Evolutionary conservation across 768 basidiomycete genomes (phyloP).

Genomic region (Serendipita sp.): DNA sequence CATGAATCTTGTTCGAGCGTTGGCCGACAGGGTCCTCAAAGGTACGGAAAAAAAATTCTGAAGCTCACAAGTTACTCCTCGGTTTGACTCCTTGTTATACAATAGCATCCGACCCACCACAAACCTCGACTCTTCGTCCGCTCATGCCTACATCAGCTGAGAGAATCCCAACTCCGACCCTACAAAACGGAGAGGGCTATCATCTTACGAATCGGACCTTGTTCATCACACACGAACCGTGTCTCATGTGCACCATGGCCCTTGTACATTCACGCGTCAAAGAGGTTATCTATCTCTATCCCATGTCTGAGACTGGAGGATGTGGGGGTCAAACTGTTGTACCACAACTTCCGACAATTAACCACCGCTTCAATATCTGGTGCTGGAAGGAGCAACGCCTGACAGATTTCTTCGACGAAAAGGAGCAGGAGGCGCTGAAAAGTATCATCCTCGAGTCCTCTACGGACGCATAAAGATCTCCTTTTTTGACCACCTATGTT

Average conservation of each 20-base stretch:
- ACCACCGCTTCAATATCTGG: conserved; percentile 70
- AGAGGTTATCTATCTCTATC: conserved; percentile 48
- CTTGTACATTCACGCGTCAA: conserved; percentile 88
- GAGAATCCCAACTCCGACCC: neutral
- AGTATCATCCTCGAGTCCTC: no score
- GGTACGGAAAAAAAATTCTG: no score
- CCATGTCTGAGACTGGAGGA: conserved; percentile 70
- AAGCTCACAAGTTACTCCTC: no score
- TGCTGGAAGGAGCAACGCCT: conserved; percentile 30
- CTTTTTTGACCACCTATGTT: neutral
- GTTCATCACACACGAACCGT: conserved; percentile 92
- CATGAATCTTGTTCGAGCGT: conserved; percentile 55
- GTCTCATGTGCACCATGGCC: conserved; percentile 97
- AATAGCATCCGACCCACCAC: neutral
- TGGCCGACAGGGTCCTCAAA: neutral
- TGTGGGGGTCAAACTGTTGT: conserved; percentile 66
- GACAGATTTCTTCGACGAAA: neutral
- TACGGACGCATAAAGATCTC: neutral
- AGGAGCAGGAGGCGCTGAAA: no score
- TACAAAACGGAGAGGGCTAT: conserved; percentile 62
- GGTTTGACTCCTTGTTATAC: neutral
- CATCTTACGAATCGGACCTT: conserved; percentile 71
- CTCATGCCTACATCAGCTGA: neutral
- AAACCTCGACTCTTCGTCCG: conserved; percentile 10
- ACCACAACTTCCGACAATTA: conserved; percentile 69